Base-by-base conservation (phyloP, 208 protist species). In the Wallacemonas rigidus region DNA sequence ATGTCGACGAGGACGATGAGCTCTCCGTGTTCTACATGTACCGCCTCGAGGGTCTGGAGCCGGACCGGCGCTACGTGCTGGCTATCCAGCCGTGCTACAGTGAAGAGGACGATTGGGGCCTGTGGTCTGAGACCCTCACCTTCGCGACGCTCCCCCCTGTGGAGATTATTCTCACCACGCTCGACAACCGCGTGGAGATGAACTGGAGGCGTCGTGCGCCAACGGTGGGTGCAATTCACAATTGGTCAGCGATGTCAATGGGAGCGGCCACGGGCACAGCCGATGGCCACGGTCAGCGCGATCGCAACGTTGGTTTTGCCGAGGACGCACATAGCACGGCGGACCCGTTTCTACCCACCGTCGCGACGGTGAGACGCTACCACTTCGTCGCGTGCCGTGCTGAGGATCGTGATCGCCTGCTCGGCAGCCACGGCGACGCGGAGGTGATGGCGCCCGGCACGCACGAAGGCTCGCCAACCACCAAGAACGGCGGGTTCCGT, bases 81-180 rank as follows among this genome's bases (percentile, higher is more conserved):
- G 90, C 92, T 40, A 64, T 98, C 68, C 92, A 95, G 79, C 87
- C 94, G 17, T 73, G 83, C 67, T 98, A 97, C 80, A 89, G 85
- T 17, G 82, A 88, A 54, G 65, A 72, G n/a, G 57, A 67, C 1
- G 82, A 88, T 55, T 95, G 90, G 89, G 93, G 93, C 14, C 44
- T 93, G 69, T 97, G 90, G 90, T 88, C 90, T 12, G 84, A 82
- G 40, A 74, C 90, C 8, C 75, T 87, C 14, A 67, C 69, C 51
- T 91, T 95, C 81, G 78, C 76, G 35, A 96, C 93, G 1, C 68
- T 95, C 38, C 57, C 71, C 36, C 67, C 88, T 1, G 68, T 95
- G 39, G 41, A 71, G 40, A 58, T 95, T 35, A 78, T 71, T 15
- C 72, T 86, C 17, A 82, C 56, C 1, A 72, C 58, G 36, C 69